phyloP scores from a whole-genome alignment of 2,329 filamentous ascomycete genomes.

The Colletotrichum destructivum region DNA sequence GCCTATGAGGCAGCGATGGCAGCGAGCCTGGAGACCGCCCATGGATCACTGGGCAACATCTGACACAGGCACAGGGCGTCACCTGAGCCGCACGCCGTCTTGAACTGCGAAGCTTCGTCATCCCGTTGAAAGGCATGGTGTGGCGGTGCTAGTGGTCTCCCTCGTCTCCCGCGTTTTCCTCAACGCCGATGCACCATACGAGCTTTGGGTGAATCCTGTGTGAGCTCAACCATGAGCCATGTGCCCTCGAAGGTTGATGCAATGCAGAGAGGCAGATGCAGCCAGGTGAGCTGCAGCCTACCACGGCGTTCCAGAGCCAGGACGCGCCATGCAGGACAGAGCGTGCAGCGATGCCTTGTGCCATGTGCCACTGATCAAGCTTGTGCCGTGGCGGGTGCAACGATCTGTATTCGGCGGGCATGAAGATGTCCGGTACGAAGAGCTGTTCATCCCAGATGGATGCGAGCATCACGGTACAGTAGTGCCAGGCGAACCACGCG shows the following conservation, averaged over 20 bases:
- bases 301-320: conserved; percentile 4
- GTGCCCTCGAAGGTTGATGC: not conserved
- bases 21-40: not conserved
- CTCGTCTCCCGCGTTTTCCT: not conserved
- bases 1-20: not conserved
- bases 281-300: not conserved
- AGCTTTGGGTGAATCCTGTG: not conserved
- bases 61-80: conserved; percentile 25
- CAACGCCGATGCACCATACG: not conserved
- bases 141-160: conserved; percentile 5
- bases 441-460: conserved; percentile 1
- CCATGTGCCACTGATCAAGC: conserved; percentile 10
- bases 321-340: not conserved
- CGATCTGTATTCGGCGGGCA: not conserved
- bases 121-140: not conserved
- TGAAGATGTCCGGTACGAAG: not conserved
- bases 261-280: not conserved
- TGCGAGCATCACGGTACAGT: not conserved
- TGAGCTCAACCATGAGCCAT: not conserved
- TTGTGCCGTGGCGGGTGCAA: conserved; percentile 21
- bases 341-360: conserved; percentile 35
- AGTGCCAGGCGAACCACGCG: no score
- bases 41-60: conserved; percentile 13
- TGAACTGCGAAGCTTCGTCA: not conserved
- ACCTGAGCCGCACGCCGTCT: conserved; percentile 6